Evolutionary conservation across 148 eudicot species (phyloP), one percentile per base, ranked within the genome.

Genomic region (Camellia japonica): DNA sequence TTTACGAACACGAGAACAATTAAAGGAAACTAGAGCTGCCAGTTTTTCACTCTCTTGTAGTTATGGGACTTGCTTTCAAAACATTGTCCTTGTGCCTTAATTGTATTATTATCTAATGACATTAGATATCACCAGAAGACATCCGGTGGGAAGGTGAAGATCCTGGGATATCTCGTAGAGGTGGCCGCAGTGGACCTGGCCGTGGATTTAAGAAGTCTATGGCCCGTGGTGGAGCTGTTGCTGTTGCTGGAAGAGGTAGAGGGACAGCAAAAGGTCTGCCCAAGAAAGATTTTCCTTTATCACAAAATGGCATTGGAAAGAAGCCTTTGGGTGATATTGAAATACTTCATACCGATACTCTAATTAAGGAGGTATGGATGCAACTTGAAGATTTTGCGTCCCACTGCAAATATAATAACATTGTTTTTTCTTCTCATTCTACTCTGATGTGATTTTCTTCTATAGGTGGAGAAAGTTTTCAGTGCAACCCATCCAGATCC

Each of bases 381-480:
- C 64, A 13, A 60, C 68, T 72, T 43, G 19, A 58, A 41, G 12
- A 19, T 63, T 49, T 79, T 55, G n/a, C 12, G 47, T 30, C 15
- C 30, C 16, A 30, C 10, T 19, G 18, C 1, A 10, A 2, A 4
- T 38, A 69, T 42, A 20, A 20, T 16, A 13, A 43, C 3, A n/a
- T 15, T 11, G 16, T 18, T 44, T 80, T 44, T 18, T 61, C 8
- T 3, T 49, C 52, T 49, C 52, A 4, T 42, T 72, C 10, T 13
- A 18, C 23, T 41, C 38, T 60, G 2, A 52, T 15, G 5, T 82
- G 82, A 79, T 56, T 81, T 59, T 76, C 55, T 59, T 76, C 55
- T 64, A 80, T 77, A 90, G 93, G 93, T 89, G 81, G 93, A 90
- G 74, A 90, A 85, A 85, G 86, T 90, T 78, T 87, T 90, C 76